Evolutionary conservation across 1,284 basidiomycete genomes (phyloP), one percentile per base, ranked within the genome.

Genomic region (Abortiporus biennis): DNA sequence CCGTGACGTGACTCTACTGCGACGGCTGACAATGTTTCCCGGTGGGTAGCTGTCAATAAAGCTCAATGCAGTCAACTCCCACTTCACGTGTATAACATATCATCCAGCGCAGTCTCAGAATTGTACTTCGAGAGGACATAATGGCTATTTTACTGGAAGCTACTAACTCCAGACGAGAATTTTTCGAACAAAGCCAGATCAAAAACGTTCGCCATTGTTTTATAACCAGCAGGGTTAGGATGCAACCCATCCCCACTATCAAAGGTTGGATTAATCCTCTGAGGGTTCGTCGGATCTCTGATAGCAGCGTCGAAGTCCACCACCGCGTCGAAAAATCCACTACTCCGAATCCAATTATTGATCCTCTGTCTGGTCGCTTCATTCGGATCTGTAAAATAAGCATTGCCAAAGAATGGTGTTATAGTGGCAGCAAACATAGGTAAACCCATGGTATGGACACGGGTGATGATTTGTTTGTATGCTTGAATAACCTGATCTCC

Each of bases 381-480:
- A n/a, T n/a, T n/a, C n/a, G 63, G 56, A 22, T 17, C 21, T n/a
- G n/a, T n/a, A n/a, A n/a, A n/a, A n/a, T n/a, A n/a, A n/a, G n/a
- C n/a, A n/a, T n/a, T n/a, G 11, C 50, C 68, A 65, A 30, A 63
- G 56, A 74, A 72, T 4, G 72, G 71, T 19, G 72, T 73, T 50
- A 75, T 75, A 1, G 73, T 76, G 20, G 68, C 69, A 3, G 58
- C 72, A 54, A 73, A 70, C 24, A 73, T 58, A 8, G 68, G 67
- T 36, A 74, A 61, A 11, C 64, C 63, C 5, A 55, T 50, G 0
- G 70, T 61, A 49, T 70, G 69, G 12, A 69, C 55, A 17, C 69
- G 64, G 3, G 61, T 54, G 45, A 63, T 55, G 42, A 74, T 70
- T 54, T 74, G 72, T 48, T 66, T 57, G 56, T 58, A 70, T 4